Evolutionary conservation across 2,329 filamentous ascomycete species (phyloP), one percentile per base, ranked within the genome.

Genomic region (Aspergillus flavus): DNA sequence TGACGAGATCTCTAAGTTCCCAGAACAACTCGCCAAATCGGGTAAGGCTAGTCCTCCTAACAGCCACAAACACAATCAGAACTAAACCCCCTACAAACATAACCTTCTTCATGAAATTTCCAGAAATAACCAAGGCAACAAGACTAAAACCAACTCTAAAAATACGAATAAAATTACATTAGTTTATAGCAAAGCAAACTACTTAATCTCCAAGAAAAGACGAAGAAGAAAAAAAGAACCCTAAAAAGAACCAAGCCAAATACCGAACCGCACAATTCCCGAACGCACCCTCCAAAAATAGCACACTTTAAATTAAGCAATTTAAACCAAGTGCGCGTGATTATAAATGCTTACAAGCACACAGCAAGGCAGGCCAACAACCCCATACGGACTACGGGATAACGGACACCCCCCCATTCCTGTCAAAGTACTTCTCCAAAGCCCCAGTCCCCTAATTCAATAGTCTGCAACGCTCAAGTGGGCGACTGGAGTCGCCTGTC

Each of bases 221-320:
- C 9, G 39, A n/a, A n/a, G 16, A 41, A 19, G 39, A 41, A 41
- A 19, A 36, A 36, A 36, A 36, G 34, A 36, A 36, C 34, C 34
- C 34, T 16, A 36, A 36, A 16, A 36, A 36, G 14, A 36, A 41
- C 16, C 16, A 7, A 41, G 39, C 19, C 39, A 41, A 41, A 41
- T 41, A 41, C 39, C 39, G 39, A 41, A 41, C 39, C 39, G 9
- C 6, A 19, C 39, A 41, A 55, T 55, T 39, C 52, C 52, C 52
- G 52, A 39, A n/a, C 11, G 11, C 34, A 36, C n/a, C 5, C 21
- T 23, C 52, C 52, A 55, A 55, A 55, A 55, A 55, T 55, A 55
- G 52, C n/a, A 55, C 30, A 54, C n/a, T 36, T 55, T 36, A 39
- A 39, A 55, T 39, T 55, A 39, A 55, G n/a, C 28, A 52, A 55